Conservation (phyloP, 805 yeast genomes). For the Candida khao-thaluensis region DNA sequence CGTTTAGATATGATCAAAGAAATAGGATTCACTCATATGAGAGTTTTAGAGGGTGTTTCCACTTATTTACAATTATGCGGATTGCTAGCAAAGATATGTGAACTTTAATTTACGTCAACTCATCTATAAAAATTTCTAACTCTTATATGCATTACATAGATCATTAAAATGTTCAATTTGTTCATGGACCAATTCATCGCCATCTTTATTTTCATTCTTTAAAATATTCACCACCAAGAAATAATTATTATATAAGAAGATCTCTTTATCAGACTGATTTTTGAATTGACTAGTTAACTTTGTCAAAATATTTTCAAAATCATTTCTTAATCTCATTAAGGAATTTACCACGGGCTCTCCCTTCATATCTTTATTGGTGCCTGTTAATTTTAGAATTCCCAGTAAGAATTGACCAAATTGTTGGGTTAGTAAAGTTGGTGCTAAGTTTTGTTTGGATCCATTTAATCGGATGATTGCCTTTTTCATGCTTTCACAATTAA, state of each 20-base stretch:
- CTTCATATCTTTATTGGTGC: conserved; percentile 19
- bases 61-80: conserved; percentile 86
- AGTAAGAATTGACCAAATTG: conserved; percentile 71
- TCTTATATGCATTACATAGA: conserved; percentile 41
- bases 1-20: conserved; percentile 78
- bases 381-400: conserved; percentile 62
- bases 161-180: conserved; percentile 39
- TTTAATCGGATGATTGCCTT: conserved; percentile 22
- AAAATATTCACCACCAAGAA: conserved; percentile 60
- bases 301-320: conserved; percentile 75
- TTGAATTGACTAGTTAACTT: conserved; percentile 53
- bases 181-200: conserved; percentile 30
- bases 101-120: conserved; percentile 18
- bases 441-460: conserved; percentile 26
- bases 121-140: background rate
- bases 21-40: conserved; percentile 89
- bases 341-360: conserved; percentile 76
- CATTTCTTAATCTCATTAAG: conserved; percentile 67
- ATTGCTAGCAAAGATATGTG: conserved; percentile 60
- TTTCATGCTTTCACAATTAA: conserved; percentile 71
- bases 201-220: conserved; percentile 30
- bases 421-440: conserved; percentile 65
- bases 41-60: conserved; percentile 90
- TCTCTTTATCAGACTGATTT: conserved; percentile 54
- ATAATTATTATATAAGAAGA: conserved; percentile 73